phyloP scores from a whole-genome alignment of 108 stramenopile species.

The Nitzschia sp. region DNA sequence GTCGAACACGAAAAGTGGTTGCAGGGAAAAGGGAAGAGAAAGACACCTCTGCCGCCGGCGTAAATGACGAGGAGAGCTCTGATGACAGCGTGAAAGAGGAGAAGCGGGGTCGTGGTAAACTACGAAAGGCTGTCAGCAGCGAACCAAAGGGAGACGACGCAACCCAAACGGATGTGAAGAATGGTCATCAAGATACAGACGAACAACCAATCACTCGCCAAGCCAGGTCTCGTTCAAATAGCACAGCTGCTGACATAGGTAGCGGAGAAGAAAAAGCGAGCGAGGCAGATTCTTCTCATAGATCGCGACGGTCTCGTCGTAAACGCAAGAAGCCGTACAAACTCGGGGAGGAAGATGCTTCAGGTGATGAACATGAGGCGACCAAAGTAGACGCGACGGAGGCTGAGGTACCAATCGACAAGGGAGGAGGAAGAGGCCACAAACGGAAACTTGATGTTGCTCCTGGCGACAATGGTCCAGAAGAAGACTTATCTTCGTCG shows the following conservation, averaged over 20 bases:
- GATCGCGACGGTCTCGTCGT: not conserved
- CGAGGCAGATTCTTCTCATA: not conserved
- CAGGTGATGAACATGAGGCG: not conserved
- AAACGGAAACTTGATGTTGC: too few species aligned
- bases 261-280: not conserved
- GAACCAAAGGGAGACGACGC: not conserved
- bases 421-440: not conserved
- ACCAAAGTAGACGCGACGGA: not conserved
- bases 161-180: not conserved
- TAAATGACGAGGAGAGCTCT: not conserved
- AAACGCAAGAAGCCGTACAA: not conserved
- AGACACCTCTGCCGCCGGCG: not conserved
- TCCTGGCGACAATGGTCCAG: too few species aligned
- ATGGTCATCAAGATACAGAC: not conserved
- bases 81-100: not conserved
- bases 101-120: too few species aligned
- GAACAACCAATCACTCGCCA: not conserved
- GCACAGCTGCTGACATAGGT: not conserved
- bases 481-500: too few species aligned
- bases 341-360: not conserved
- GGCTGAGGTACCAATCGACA: not conserved
- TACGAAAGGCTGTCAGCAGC: not conserved
- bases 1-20: not conserved
- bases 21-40: not conserved
- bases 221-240: not conserved